phyloP scores from a whole-genome alignment of 2,329 filamentous ascomycete species.

The Xylariaceae sp. region DNA sequence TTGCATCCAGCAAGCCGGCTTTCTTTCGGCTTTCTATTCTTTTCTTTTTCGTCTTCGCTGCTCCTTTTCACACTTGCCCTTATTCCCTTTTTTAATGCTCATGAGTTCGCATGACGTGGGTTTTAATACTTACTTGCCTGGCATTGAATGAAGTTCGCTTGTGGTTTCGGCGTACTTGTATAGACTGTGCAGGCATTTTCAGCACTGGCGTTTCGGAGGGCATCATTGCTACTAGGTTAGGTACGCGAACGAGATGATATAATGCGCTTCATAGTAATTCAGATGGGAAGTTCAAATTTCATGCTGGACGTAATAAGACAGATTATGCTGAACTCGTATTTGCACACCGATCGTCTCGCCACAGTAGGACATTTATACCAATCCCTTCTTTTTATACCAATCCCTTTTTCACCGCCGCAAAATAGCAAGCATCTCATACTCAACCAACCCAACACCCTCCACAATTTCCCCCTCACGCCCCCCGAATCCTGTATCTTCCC shows the following conservation, averaged over 20 bases:
- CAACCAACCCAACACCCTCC: conserved; percentile 6
- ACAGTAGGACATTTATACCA: too few species aligned
- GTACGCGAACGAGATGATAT: background rate
- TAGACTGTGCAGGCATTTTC: conserved; percentile 17
- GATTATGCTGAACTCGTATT: too few species aligned
- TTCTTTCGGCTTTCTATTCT: background rate
- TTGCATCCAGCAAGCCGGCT: background rate
- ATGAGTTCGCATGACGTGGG: background rate
- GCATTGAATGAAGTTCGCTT: background rate
- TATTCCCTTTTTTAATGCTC: background rate
- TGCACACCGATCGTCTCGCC: too few species aligned
- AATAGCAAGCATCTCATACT: conserved; percentile 20
- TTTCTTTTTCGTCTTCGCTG: background rate
- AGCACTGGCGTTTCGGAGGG: conserved; percentile 16
- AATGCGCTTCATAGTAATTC: background rate
- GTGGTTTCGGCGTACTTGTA: conserved; percentile 7
- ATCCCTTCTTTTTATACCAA: background rate
- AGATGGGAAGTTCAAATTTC: background rate
- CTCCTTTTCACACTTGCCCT: background rate
- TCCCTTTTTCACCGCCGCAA: conserved; percentile 6
- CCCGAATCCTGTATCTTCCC: conserved; percentile 14
- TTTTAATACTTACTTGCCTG: background rate
- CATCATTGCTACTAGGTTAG: background rate
- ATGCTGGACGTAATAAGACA: too few species aligned
- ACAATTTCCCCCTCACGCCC: conserved; percentile 7